Percentiles rank a stretch among this genome's conserved stretches.
phyloP scores from a whole-genome alignment of 2,329 filamentous ascomycete species.

The Cladophialophora chaetospira region DNA sequence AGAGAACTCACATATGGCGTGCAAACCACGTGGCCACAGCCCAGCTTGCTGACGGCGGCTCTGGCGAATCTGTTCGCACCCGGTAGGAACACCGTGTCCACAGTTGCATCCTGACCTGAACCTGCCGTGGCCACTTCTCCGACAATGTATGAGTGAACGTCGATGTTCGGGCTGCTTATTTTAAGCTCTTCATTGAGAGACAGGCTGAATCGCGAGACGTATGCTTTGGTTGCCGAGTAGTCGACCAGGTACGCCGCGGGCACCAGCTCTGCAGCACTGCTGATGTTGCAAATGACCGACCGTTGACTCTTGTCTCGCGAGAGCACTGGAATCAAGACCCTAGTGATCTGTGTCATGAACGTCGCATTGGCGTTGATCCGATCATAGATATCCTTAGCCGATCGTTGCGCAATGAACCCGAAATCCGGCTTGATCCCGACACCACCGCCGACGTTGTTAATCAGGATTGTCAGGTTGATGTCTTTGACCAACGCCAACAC shows the following conservation, averaged over 20 bases:
- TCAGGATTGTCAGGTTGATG: neutral
- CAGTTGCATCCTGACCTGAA: neutral
- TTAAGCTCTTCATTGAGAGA: neutral
- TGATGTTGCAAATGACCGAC: neutral
- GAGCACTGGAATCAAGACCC: neutral
- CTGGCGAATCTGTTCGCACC: neutral
- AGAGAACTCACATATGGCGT: too few relatives aligned
- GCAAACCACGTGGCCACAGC: neutral
- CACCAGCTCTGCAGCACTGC: neutral
- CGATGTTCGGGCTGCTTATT: neutral
- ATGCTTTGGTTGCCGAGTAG: neutral
- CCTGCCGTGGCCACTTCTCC: neutral
- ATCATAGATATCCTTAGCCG: neutral
- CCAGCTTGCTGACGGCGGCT: neutral
- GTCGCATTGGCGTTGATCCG: neutral
- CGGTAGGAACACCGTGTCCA: neutral
- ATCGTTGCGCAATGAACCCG: neutral
- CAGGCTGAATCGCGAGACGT: neutral
- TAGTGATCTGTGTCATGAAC: constrained; percentile 1
- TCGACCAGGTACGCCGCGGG: neutral
- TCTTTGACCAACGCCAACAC: neutral
- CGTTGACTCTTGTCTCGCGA: neutral
- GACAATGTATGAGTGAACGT: neutral
- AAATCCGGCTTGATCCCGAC: neutral
- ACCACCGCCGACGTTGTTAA: neutral